Base-by-base conservation (phyloP, 371 early-diverging fungal genomes). In the Actinomucor elegans region DNA sequence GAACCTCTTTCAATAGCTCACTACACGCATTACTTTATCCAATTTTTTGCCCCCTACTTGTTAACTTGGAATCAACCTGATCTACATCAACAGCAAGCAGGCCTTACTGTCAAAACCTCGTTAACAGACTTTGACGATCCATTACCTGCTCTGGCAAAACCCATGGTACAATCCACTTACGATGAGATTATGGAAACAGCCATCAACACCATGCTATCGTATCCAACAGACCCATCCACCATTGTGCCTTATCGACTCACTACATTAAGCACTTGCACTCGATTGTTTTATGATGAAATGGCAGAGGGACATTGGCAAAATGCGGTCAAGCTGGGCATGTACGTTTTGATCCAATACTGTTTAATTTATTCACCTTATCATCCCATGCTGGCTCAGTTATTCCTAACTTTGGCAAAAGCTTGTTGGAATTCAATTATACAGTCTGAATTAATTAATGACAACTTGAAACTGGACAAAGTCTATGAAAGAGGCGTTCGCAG, bases 351-450 rank as follows among this genome's bases (percentile, higher is more conserved):
- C 0, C 77, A 87, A 38, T 91, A 92, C 53, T 51, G 81, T 18
- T 47, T 87, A 52, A 76, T 81, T 9, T 91, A 90, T 48, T 88
- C 87, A 20, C 80, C 84, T 4, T 81, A 79, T 54, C 90, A 91
- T 53, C 90, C 92, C 5, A 71, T 92, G 52, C 57, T 89, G 9
- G 86, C 82, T 4, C 75, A 82, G 29, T 89, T 89, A 53, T 72
- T 78, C 29, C 59, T 90, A 36, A 68, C 79, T 21, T 55, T 84
- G 14, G 84, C 86, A 26, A 88, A 89, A 54, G 75, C 82, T 32
- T 64, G 79, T 5, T 88, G 86, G 88, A 88, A 89, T 31, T 64
- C 73, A 2, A 64, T 69, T 18, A 59, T 77, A 14, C 69, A 73
- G 45, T 41, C 55, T 2, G 73, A 76, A 29, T 9, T 70, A 3